These are phyloP conservation scores for Phytophthora capsici DNA, from an alignment of 352 stramenopile genomes.

Conservation along the genomic window DNA sequence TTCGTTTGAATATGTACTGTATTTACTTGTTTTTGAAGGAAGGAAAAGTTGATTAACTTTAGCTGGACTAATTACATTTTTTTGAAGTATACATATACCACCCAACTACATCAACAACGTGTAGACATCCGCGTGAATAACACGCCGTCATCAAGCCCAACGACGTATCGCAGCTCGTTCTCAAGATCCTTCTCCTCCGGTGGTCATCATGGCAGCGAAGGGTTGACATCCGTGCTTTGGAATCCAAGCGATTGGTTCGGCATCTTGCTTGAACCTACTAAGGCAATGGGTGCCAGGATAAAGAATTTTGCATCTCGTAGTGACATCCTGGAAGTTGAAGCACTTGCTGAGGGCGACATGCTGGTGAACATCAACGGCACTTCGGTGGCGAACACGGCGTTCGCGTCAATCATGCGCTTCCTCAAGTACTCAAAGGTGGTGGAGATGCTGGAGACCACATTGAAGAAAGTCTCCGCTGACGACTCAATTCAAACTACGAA, in stretches of 20 bases:
- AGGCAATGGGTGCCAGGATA: conserved; percentile 66
- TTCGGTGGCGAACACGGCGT: conserved; percentile 55
- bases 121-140: conserved; percentile 66
- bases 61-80: too few relatives aligned
- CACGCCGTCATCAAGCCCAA: conserved; percentile 49
- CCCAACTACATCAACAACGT: conserved; percentile 75
- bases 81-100: too few relatives aligned
- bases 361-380: conserved; percentile 83
- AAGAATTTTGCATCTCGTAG: conserved; percentile 70
- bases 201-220: conserved; percentile 14
- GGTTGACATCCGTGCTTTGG: conserved; percentile 68
- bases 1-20: too few relatives aligned
- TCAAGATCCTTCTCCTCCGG: conserved; percentile 62
- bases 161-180: conserved; percentile 78
- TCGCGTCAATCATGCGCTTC: conserved; percentile 76
- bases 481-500: too few relatives aligned
- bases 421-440: conserved; percentile 82
- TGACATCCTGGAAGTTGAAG: conserved; percentile 72
- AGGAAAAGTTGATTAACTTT: too few relatives aligned
- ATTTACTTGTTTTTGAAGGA: too few relatives aligned
- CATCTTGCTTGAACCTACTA: conserved; percentile 60
- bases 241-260: conserved; percentile 81
- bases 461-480: conserved; percentile 78
- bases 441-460: conserved; percentile 72
- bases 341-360: conserved; percentile 61